Base-by-base conservation (phyloP, 2,329 filamentous ascomycete species). In the Aureobasidium sp. region DNA sequence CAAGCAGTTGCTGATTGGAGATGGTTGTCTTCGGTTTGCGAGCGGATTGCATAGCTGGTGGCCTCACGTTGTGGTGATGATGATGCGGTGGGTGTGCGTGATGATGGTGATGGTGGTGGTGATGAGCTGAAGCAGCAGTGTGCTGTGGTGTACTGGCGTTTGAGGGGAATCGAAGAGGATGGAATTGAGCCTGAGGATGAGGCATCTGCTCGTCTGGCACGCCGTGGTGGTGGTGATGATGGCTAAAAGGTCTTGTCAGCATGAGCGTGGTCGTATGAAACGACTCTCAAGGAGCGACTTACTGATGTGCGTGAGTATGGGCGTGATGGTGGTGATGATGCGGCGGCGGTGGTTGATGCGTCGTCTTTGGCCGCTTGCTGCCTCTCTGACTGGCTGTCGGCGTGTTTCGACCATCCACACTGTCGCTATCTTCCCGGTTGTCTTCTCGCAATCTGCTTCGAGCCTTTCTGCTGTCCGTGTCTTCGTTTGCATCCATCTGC, bases 1-100 rank as follows among this genome's bases (percentile, higher is more conserved):
- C 82, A 11, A 95, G 68, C 0, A 95, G 80, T 0, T 80, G 77
- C 57, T 86, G 78, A 1, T 85, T 86, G 8, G 79, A 79, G 21
- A 95, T 77, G 14, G 78, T 80, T 2, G 80, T 81, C 57, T 82
- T 84, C 6, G 83, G 76, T 64, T 84, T 83, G 54, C 81, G 74
- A 38, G 83, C 71, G 4, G 63, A 57, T 16, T 67, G 62, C 4
- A 57, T 56, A 25, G 63, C 57, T 49, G 61, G 63, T 35, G 66
- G 63, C 11, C 62, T 61, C 27, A 41, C 35, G 27, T 25, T 47
- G 16, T 63, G 65, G 53, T 69, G 68, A 25, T 70, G 64, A 39
- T 71, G 70, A 55, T 71, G 69, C 48, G 70, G 64, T 8, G 57
- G 57, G n/a, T 64, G 64, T 27, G 63, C 51, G 50, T 66, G 66